Percentiles rank a stretch among this genome's conserved stretches.
Evolutionary conservation across 2,329 filamentous ascomycete species (phyloP).

Genomic region (Alternaria metachromatica): DNA sequence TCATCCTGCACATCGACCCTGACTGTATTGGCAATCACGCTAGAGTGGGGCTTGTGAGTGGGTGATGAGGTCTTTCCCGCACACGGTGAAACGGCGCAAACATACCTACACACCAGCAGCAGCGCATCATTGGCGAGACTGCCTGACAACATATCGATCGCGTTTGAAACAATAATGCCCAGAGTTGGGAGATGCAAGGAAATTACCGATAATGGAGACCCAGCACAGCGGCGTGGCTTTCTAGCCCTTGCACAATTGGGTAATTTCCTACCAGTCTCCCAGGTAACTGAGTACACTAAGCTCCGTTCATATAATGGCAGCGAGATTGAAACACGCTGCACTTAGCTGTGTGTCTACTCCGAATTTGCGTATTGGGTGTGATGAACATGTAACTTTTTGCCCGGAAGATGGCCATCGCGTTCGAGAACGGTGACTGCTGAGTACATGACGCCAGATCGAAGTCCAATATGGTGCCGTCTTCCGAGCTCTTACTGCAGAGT

Average conservation of each 20-base stretch:
- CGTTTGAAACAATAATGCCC: background rate
- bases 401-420: background rate
- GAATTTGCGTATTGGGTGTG: background rate
- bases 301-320: background rate
- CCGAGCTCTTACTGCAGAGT: background rate
- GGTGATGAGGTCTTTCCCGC: background rate
- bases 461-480: background rate
- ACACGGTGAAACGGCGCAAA: background rate
- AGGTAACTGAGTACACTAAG: background rate
- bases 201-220: background rate
- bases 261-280: background rate
- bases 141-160: background rate
- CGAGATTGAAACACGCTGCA: background rate
- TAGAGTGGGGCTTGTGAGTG: background rate
- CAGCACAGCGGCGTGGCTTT: background rate
- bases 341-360: background rate
- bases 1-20: background rate
- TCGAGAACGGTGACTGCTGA: background rate
- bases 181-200: background rate
- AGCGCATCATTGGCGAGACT: background rate
- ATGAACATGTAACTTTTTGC: background rate
- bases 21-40: background rate
- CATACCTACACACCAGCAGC: background rate
- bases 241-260: background rate
- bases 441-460: background rate